A percentile compares a stretch with the other conserved stretches of the same genome.
Evolutionary conservation across 176 grass and related monocot species (phyloP).

Genomic region (Triticum aestivum): IWGSC_CS_RefSeq_v2.1 NC_057808.1:160320929-160321428

Average conservation of each 20-base stretch:
- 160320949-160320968: background rate
- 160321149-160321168: background rate
- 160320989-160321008: background rate
- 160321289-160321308: no score
- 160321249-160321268: background rate
- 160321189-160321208: background rate
- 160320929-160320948: background rate
- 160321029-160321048: background rate
- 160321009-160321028: background rate
- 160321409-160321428: no score
- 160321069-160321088: background rate
- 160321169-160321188: background rate
- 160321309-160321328: no score
- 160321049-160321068: accelerated
- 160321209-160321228: background rate
- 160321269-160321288: background rate
- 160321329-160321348: no score
- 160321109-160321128: background rate
- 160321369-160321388: no score
- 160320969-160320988: background rate
- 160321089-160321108: background rate
- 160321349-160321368: no score
- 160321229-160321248: background rate
- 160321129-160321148: background rate
- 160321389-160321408: no score